These are phyloP conservation scores for Penicillium tannophilum DNA, from an alignment of 495 filamentous ascomycete species.

Conservation along the genomic window DNA sequence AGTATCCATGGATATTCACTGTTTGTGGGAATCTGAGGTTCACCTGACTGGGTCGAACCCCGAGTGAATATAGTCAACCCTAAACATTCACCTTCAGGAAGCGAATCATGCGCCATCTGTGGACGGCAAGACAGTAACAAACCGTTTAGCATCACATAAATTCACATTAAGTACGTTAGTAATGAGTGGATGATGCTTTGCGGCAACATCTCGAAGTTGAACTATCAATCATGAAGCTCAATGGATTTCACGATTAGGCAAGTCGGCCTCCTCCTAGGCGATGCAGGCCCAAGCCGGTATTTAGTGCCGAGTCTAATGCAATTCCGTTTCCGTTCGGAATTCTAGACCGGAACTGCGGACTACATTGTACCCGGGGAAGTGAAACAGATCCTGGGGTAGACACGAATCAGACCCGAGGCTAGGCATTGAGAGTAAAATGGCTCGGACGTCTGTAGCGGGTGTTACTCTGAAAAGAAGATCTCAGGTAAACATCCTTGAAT, in stretches of 20 bases:
- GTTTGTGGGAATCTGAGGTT: not conserved
- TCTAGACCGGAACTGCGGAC: not conserved
- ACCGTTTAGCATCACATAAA: not conserved
- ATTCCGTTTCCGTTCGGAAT: not conserved
- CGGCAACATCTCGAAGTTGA: not conserved
- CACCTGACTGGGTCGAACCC: no score
- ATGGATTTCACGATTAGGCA: not conserved
- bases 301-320: not conserved
- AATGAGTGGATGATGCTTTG: no score
- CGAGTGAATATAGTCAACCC: no score
- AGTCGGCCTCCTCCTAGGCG: not conserved
- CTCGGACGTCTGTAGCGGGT: not conserved
- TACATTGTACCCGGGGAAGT: not conserved
- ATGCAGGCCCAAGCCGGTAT: not conserved
- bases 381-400: not conserved
- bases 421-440: not conserved
- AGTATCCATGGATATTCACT: not conserved
- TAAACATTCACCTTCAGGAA: no score
- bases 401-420: not conserved
- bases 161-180: no score
- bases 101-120: no score
- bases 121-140: not conserved
- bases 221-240: not conserved
- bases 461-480: not conserved
- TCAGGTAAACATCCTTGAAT: not conserved